These are phyloP conservation scores for Phyllosticta ampelicida DNA, from an alignment of 2,329 filamentous ascomycete species.

Conservation along the genomic window DNA sequence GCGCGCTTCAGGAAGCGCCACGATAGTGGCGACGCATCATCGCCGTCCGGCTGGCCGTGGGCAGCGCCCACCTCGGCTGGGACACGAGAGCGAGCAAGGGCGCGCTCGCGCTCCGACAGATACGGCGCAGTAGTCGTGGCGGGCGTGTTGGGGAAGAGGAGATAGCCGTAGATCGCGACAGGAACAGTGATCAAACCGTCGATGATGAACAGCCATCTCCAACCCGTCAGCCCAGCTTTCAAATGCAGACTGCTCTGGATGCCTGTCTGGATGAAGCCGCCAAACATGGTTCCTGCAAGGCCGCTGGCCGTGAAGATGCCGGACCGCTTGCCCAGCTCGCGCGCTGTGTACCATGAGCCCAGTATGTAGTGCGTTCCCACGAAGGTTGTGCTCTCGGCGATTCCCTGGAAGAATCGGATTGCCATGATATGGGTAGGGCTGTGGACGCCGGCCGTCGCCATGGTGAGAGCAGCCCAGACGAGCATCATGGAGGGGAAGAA, in stretches of 20 bases:
- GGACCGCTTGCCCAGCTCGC: constrained; percentile 51
- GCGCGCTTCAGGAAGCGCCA: constrained; percentile 44
- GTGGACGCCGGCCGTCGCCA: constrained; percentile 46
- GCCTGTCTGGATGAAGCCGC: constrained; percentile 51
- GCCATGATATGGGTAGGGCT: constrained; percentile 47
- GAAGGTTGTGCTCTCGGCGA: constrained; percentile 48
- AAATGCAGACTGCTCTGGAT: constrained; percentile 37
- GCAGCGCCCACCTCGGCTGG: constrained; percentile 35
- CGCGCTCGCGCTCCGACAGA: constrained; percentile 30
- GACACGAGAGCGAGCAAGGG: constrained; percentile 35
- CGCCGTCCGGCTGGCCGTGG: constrained; percentile 7
- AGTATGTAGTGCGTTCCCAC: constrained; percentile 50
- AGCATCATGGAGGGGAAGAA: constrained; percentile 56
- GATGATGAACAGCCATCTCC: constrained; percentile 39
- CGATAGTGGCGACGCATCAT: constrained; percentile 35
- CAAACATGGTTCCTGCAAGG: constrained; percentile 50
- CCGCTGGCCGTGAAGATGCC: constrained; percentile 52
- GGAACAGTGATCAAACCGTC: constrained; percentile 48
- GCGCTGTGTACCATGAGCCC: constrained; percentile 50
- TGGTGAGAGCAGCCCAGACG: constrained; percentile 53
- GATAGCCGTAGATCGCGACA: constrained; percentile 44
- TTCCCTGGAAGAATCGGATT: constrained; percentile 44
- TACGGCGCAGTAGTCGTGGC: constrained; percentile 33
- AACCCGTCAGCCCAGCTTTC: constrained; percentile 40
- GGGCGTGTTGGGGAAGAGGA: constrained; percentile 37